Evolutionary conservation across 306 rosid genomes (phyloP).

Genomic region (Herpetospermum pedunculosum): DNA sequence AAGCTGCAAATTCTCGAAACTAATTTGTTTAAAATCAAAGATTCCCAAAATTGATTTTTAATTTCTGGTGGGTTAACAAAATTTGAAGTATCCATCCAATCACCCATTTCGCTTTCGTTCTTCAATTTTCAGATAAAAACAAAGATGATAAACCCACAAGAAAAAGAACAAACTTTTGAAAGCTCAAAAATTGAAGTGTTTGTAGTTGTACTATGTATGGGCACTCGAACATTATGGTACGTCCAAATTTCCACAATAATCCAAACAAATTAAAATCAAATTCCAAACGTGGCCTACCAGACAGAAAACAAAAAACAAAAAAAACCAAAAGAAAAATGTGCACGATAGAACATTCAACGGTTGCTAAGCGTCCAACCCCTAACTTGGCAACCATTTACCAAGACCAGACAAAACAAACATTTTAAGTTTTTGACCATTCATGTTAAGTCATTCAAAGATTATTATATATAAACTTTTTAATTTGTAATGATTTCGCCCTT

Average conservation of each 20-base stretch:
- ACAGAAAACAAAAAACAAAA: neutral
- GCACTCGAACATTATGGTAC: neutral
- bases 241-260: neutral
- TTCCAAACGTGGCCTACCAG: neutral
- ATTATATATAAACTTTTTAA: too few species aligned
- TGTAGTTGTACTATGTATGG: neutral
- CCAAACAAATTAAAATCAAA: neutral
- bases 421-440: too few species aligned
- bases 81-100: neutral
- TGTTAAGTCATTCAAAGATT: too few species aligned
- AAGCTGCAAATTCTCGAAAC: slow-evolving; percentile 8
- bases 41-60: neutral
- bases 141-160: neutral
- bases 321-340: neutral
- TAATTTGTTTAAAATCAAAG: neutral
- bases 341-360: neutral
- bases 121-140: neutral
- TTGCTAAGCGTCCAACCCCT: neutral
- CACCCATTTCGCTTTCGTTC: neutral
- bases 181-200: neutral
- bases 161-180: neutral
- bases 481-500: too few species aligned
- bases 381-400: too few species aligned
- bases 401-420: too few species aligned
- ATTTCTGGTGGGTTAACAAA: neutral